Percentiles rank a stretch among this genome's conserved stretches.
Conservation (phyloP, 176 grass and related monocot species). For the Bonia amplexicaulis region DNA sequence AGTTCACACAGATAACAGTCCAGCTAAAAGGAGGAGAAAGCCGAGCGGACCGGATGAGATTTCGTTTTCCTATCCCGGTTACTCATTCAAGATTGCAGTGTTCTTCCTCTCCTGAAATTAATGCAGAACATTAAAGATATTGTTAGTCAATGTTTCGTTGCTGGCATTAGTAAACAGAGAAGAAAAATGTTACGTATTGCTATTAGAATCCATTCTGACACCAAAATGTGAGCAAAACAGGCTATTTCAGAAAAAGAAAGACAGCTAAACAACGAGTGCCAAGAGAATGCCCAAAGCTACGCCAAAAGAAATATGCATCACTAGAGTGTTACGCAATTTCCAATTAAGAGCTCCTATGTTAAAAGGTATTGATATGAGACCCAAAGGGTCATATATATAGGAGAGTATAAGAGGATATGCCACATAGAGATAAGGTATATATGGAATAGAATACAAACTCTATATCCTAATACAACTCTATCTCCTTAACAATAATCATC, state of each 20-base stretch:
- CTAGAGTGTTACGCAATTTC: background rate
- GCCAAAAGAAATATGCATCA: background rate
- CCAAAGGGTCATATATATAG: too few species aligned
- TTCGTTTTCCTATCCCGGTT: background rate
- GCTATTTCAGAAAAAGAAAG: too few species aligned
- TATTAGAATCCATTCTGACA: background rate
- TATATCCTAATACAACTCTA: too few species aligned
- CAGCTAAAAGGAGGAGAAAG: background rate
- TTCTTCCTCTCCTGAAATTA: constrained; percentile 62
- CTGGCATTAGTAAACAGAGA: background rate
- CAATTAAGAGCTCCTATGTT: background rate
- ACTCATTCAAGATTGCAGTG: constrained; percentile 42
- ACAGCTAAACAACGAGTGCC: background rate
- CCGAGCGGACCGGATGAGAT: background rate
- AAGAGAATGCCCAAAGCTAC: background rate
- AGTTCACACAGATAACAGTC: constrained; percentile 4
- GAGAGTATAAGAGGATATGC: too few species aligned
- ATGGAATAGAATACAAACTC: too few species aligned
- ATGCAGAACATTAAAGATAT: background rate
- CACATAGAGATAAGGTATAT: too few species aligned
- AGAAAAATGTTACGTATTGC: background rate
- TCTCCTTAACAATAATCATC: too few species aligned
- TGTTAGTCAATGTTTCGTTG: background rate
- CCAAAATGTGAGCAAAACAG: background rate
- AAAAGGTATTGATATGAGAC: too few species aligned